Evolutionary conservation across 23 red algal genomes (phyloP).

Genomic region (Gracilaria domingensis): DNA sequence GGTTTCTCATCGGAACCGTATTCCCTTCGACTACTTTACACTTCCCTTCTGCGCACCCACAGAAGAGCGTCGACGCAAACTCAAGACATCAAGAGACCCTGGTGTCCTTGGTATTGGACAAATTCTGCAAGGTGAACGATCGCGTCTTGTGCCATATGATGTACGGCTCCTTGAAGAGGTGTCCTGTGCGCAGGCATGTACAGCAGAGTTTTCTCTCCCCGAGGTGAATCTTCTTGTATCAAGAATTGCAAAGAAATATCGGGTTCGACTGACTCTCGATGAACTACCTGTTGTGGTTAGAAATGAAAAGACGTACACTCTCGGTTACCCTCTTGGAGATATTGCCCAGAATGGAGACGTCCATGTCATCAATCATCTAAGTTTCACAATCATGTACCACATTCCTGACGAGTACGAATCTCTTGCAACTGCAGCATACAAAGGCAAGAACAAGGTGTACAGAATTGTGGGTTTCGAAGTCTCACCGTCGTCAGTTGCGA

Average conservation of each 20-base stretch:
- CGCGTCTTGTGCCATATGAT: constrained; percentile 73
- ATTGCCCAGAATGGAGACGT: constrained; percentile 4
- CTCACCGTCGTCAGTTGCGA: constrained; percentile 58
- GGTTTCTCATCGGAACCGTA: constrained; percentile 56
- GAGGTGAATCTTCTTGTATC: constrained; percentile 57
- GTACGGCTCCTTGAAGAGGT: constrained; percentile 71
- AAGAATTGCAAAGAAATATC: constrained; percentile 71
- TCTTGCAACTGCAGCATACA: constrained; percentile 7
- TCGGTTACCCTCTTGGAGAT: constrained; percentile 82
- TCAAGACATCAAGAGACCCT: constrained; percentile 39
- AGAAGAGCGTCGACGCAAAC: neutral
- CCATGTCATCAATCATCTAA: constrained; percentile 85
- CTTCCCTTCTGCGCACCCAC: constrained; percentile 90
- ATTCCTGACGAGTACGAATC: constrained; percentile 65
- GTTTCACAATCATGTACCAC: constrained; percentile 91
- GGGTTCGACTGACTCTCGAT: constrained; percentile 86
- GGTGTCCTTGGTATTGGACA: constrained; percentile 77
- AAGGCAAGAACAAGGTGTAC: constrained; percentile 41
- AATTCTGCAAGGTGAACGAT: constrained; percentile 88
- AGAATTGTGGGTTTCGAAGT: constrained; percentile 98
- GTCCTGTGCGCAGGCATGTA: constrained; percentile 73
- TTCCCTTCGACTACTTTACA: constrained; percentile 95
- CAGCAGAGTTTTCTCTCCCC: constrained; percentile 35
- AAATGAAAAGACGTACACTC: constrained; percentile 49
- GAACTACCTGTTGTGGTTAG: constrained; percentile 82